A percentile compares a stretch with the other conserved stretches of the same genome.
Conservation (phyloP, 768 basidiomycete genomes). For the Suillus occidentalis region DNA sequence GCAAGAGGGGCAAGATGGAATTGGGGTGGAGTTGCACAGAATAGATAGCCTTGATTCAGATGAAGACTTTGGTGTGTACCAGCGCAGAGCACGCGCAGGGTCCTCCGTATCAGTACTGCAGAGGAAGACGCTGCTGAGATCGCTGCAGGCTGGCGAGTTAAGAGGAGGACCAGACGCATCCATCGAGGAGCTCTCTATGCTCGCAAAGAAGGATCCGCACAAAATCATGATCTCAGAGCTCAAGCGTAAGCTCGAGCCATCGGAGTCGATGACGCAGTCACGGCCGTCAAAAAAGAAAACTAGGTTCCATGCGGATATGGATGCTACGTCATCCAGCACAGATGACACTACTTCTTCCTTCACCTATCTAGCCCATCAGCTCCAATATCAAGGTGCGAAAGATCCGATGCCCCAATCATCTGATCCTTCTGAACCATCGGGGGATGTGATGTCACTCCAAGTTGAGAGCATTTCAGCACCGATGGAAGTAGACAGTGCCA, state of each 20-base stretch:
- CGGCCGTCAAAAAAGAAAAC: not conserved
- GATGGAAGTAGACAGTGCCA: not conserved
- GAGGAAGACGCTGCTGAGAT: not conserved
- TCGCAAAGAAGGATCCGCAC: not conserved
- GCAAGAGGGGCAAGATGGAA: not conserved
- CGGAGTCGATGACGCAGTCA: not conserved
- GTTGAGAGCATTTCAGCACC: not conserved
- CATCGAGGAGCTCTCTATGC: not conserved
- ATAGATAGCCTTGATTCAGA: not conserved
- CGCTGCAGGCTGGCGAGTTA: not conserved
- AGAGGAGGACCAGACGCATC: not conserved
- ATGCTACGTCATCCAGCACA: not conserved
- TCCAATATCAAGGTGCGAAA: not conserved
- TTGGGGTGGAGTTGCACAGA: not conserved
- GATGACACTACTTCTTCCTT: not conserved
- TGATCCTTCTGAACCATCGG: not conserved
- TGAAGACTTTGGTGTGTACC: not conserved
- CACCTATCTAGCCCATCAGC: not conserved
- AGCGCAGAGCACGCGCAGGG: not conserved
- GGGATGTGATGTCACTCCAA: not conserved
- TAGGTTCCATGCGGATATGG: not conserved
- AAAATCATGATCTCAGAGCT: not conserved
- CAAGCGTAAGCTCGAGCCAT: slow-evolving; percentile 1
- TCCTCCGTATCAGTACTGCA: not conserved
- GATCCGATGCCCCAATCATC: not conserved